Percentiles rank a stretch among this genome's conserved stretches.
Conservation (phyloP, 148 eudicot species). For the Linanthus parryae region DNA sequence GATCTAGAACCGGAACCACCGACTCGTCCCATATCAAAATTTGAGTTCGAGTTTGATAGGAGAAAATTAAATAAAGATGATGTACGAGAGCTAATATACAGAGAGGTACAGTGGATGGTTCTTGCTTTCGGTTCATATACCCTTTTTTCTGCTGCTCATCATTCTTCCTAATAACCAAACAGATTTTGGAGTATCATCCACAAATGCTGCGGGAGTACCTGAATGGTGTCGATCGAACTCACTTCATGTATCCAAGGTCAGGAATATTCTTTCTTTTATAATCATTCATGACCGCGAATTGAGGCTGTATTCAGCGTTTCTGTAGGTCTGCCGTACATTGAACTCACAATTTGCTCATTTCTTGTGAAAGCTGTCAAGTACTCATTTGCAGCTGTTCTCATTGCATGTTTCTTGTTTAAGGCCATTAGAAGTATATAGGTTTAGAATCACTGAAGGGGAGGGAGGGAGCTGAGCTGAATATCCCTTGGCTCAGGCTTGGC, state of each 20-base stretch:
- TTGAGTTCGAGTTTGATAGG: conserved; percentile 80
- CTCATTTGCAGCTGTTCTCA: background rate
- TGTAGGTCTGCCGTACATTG: background rate
- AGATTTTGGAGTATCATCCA: conserved; percentile 95
- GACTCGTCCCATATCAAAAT: conserved; percentile 58
- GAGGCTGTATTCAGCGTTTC: background rate
- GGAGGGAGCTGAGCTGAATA: background rate
- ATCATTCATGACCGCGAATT: background rate
- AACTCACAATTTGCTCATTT: background rate
- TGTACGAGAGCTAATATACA: conserved; percentile 77
- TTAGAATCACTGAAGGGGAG: background rate
- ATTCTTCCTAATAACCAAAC: conserved; percentile 33
- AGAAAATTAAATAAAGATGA: conserved; percentile 69
- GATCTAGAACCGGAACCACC: conserved; percentile 72
- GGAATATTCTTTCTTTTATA: background rate
- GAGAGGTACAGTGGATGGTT: conserved; percentile 47
- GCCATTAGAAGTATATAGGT: background rate
- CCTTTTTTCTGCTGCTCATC: conserved; percentile 13
- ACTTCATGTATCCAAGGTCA: conserved; percentile 95
- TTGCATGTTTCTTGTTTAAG: too few relatives aligned
- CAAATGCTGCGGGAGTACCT: conserved; percentile 89
- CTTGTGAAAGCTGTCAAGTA: background rate
- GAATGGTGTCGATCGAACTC: conserved; percentile 63
- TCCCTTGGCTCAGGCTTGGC: too few relatives aligned
- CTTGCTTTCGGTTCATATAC: conserved; percentile 1